Percentiles rank a stretch among this genome's conserved stretches.
Evolutionary conservation across 768 basidiomycete species (phyloP).

Genomic region (Naganishia vishniacii): DNA sequence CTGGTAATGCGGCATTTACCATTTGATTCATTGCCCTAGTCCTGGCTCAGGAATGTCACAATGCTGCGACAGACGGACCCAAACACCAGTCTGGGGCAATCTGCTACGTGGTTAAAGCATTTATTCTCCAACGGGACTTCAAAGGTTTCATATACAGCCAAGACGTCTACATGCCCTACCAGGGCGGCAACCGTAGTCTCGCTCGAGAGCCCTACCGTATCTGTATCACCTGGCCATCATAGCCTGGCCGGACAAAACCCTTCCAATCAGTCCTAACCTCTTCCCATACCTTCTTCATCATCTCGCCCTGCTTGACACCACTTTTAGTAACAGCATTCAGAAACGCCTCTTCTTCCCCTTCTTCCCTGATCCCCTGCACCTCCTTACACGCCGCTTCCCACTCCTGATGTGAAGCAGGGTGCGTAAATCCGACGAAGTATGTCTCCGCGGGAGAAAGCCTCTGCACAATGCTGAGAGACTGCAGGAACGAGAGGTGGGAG

Average conservation of each 20-base stretch:
- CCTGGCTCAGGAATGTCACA: too few species aligned
- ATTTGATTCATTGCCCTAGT: too few species aligned
- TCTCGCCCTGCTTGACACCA: slow-evolving; percentile 19
- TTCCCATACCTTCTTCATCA: slow-evolving; percentile 23
- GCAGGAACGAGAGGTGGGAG: slow-evolving; percentile 73
- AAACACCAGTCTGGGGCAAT: too few species aligned
- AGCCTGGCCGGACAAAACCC: slow-evolving; percentile 23
- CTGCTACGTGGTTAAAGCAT: too few species aligned
- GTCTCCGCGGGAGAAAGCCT: slow-evolving; percentile 60
- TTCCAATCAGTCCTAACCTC: slow-evolving; percentile 24
- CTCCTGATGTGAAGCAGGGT: slow-evolving; percentile 72
- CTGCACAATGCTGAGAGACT: slow-evolving; percentile 58
- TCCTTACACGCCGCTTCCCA: slow-evolving; percentile 57
- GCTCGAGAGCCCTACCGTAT: too few species aligned
- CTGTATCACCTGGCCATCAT: slow-evolving; percentile 19
- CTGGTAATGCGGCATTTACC: too few species aligned
- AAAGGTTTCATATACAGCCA: too few species aligned
- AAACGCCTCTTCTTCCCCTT: slow-evolving; percentile 49
- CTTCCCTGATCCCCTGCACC: slow-evolving; percentile 45
- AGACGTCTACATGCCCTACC: too few species aligned
- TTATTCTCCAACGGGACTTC: too few species aligned
- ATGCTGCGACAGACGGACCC: too few species aligned
- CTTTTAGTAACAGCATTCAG: slow-evolving; percentile 51
- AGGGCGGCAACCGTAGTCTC: too few species aligned
- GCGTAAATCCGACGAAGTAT: slow-evolving; percentile 70